A percentile compares a stretch with the other conserved stretches of the same genome.
Evolutionary conservation across 2,329 filamentous ascomycete species (phyloP).

Genomic region (Whalleya microplaca): DNA sequence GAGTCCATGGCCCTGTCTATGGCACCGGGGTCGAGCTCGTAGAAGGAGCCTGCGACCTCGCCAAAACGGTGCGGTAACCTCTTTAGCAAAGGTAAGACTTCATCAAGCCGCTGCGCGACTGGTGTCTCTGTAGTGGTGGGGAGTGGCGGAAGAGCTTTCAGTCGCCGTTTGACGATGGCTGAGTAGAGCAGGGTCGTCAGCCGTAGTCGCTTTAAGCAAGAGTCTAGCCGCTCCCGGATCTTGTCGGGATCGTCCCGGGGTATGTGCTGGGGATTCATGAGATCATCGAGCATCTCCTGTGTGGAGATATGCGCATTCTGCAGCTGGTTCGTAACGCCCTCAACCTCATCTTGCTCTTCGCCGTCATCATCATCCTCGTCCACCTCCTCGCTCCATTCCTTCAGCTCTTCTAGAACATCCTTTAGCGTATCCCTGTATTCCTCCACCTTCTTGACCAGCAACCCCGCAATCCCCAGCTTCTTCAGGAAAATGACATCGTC

Average conservation of each 20-base stretch:
- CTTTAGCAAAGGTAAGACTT: constrained; percentile 59
- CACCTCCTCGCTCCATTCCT: constrained; percentile 82
- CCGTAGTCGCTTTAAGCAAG: constrained; percentile 65
- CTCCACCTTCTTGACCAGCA: constrained; percentile 72
- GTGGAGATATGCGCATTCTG: constrained; percentile 43
- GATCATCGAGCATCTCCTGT: constrained; percentile 66
- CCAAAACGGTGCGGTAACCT: constrained; percentile 69
- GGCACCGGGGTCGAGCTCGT: constrained; percentile 63
- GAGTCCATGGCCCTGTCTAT: constrained; percentile 63
- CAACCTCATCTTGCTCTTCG: constrained; percentile 45
- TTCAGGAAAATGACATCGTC: constrained; percentile 71
- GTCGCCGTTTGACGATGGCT: constrained; percentile 69
- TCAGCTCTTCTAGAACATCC: constrained; percentile 83
- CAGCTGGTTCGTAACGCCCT: constrained; percentile 42
- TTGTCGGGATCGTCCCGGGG: constrained; percentile 65
- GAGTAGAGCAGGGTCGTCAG: constrained; percentile 71
- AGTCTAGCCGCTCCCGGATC: constrained; percentile 68
- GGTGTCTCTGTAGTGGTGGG: constrained; percentile 38
- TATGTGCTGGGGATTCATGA: constrained; percentile 68
- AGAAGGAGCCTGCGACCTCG: constrained; percentile 72
- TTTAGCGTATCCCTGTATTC: constrained; percentile 75
- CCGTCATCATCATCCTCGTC: constrained; percentile 56
- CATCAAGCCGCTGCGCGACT: constrained; percentile 54
- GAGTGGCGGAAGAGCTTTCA: constrained; percentile 60
- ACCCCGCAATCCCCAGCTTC: constrained; percentile 67